phyloP scores from a whole-genome alignment of 1,139 yeast genomes.

The Trichomonascaceae sp. region DNA sequence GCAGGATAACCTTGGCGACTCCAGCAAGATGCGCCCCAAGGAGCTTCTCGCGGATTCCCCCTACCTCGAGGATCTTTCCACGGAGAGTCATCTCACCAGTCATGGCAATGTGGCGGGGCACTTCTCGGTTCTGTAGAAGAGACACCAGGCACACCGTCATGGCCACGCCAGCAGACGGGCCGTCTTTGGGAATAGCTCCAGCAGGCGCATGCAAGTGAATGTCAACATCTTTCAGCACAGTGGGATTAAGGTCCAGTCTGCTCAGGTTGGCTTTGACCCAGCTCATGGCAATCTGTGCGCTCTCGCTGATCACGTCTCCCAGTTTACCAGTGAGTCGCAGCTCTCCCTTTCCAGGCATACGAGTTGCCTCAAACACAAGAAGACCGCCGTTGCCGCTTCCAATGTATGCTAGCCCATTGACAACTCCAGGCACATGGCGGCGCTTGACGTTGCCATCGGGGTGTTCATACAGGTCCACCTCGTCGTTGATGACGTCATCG shows the following conservation, averaged over 20 bases:
- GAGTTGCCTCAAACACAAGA: slow-evolving; percentile 66
- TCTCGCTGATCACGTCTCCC: slow-evolving; percentile 73
- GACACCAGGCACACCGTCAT: slow-evolving; percentile 75
- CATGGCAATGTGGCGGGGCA: slow-evolving; percentile 67
- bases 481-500: slow-evolving; percentile 25
- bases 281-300: slow-evolving; percentile 67
- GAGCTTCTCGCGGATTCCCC: slow-evolving; percentile 77
- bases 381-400: slow-evolving; percentile 83
- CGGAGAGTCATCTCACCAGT: slow-evolving; percentile 86
- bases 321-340: slow-evolving; percentile 67
- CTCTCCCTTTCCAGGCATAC: slow-evolving; percentile 40
- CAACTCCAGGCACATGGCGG: slow-evolving; percentile 51
- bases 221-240: slow-evolving; percentile 38
- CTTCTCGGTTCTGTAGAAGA: slow-evolving; percentile 51
- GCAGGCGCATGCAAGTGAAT: slow-evolving; percentile 81
- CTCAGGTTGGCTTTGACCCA: slow-evolving; percentile 53
- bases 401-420: slow-evolving; percentile 83
- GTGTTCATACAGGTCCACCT: slow-evolving; percentile 20
- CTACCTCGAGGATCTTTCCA: slow-evolving; percentile 79
- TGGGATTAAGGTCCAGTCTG: slow-evolving; percentile 23
- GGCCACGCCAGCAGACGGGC: slow-evolving; percentile 89
- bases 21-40: slow-evolving; percentile 75
- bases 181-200: slow-evolving; percentile 82
- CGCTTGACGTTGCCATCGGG: slow-evolving; percentile 17
- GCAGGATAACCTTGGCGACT: slow-evolving; percentile 48